These are phyloP conservation scores for Aspergillus sp. DNA, from an alignment of 2,329 filamentous ascomycete genomes.

Conservation along the genomic window DNA sequence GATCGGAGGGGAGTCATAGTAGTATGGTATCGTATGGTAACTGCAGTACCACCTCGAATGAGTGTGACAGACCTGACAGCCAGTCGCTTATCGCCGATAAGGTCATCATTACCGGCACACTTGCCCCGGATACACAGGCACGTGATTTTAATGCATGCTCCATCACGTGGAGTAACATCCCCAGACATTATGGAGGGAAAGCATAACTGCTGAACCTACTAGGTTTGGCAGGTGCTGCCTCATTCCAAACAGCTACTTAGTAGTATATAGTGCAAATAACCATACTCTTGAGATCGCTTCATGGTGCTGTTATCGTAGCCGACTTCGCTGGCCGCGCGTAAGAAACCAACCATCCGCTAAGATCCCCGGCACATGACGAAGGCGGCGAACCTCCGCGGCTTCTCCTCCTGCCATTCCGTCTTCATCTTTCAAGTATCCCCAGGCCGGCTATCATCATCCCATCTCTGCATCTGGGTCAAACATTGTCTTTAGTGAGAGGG, in stretches of 20 bases:
- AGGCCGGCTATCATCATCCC: neutral
- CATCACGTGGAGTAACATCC: neutral
- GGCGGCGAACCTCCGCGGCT: slow-evolving; percentile 13
- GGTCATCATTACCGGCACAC: neutral
- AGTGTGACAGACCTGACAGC: neutral
- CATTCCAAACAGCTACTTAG: no score
- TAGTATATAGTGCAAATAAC: neutral
- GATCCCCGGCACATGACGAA: slow-evolving; percentile 20
- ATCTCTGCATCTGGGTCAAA: neutral
- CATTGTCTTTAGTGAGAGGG: neutral
- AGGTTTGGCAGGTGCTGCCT: no score
- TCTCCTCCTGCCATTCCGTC: neutral
- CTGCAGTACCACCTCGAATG: neutral
- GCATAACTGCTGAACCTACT: no score
- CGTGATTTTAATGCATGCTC: neutral
- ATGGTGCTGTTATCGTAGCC: neutral
- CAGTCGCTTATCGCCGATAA: slow-evolving; percentile 11
- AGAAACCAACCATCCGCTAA: neutral
- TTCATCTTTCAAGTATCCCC: slow-evolving; percentile 11
- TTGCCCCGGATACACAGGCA: neutral
- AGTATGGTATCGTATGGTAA: neutral
- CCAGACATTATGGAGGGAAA: neutral
- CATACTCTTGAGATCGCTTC: neutral
- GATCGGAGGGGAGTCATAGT: no score
- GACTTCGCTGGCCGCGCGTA: neutral